Conservation (phyloP, 345 rosid genomes). For the Brassica nigra region DNA sequence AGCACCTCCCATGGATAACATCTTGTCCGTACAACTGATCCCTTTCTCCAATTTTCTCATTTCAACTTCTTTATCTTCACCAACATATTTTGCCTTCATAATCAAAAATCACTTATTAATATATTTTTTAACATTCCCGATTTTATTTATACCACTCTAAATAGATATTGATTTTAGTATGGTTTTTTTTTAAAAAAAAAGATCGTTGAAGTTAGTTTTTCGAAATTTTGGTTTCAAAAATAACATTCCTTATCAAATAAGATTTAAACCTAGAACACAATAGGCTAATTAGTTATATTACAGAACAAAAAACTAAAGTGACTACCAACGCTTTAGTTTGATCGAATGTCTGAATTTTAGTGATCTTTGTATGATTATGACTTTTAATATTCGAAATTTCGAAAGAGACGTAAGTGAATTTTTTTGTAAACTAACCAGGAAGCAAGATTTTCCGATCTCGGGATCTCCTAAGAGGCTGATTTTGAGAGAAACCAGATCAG, state of each 20-base stretch:
- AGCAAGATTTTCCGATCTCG: constrained; percentile 75
- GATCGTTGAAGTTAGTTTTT: not conserved
- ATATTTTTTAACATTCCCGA: not conserved
- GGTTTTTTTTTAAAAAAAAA: no score
- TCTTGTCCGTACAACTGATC: constrained; percentile 69
- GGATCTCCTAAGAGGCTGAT: constrained; percentile 83
- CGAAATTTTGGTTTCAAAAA: no score
- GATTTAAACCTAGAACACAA: not conserved
- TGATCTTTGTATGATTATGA: not conserved
- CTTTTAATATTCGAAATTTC: not conserved
- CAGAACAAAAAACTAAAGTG: no score
- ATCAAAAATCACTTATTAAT: not conserved
- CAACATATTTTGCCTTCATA: constrained; percentile 74
- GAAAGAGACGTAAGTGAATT: not conserved
- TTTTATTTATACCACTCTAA: no score
- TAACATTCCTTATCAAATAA: not conserved
- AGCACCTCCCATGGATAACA: constrained; percentile 66
- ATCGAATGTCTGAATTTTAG: not conserved
- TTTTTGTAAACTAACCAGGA: constrained; percentile 51
- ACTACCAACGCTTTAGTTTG: not conserved
- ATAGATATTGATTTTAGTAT: not conserved
- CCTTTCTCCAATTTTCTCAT: constrained; percentile 46
- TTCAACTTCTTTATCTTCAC: constrained; percentile 54
- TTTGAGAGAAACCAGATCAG: constrained; percentile 83
- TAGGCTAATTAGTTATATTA: not conserved